Percentiles rank a stretch among this genome's conserved stretches.
Conservation (phyloP, 2,329 filamentous ascomycete species). For the Rhinocladiella mackenziei region DNA sequence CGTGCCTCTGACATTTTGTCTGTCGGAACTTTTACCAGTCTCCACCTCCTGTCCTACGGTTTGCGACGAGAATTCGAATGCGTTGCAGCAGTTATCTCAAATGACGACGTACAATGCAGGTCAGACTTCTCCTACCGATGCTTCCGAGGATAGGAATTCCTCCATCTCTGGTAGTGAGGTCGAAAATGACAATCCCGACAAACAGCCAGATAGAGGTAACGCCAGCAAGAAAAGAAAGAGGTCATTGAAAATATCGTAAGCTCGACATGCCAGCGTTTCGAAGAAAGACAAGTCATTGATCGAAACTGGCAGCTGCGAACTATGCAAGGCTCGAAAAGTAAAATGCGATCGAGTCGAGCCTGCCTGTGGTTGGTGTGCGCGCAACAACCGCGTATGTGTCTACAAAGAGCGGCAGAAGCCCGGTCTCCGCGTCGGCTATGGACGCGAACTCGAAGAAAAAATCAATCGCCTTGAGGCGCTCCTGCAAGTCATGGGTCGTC, state of each 20-base stretch:
- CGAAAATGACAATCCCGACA: constrained; percentile 21
- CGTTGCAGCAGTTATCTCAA: constrained; percentile 1
- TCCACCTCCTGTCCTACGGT: constrained; percentile 3
- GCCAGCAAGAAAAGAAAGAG: constrained; percentile 53
- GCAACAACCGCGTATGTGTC: constrained; percentile 63
- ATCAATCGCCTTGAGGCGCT: constrained; percentile 51
- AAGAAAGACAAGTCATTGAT: constrained; percentile 2
- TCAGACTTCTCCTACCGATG: constrained; percentile 19
- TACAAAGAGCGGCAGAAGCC: constrained; percentile 70
- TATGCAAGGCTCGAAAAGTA: constrained; percentile 42
- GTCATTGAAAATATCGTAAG: constrained; percentile 36
- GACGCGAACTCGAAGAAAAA: constrained; percentile 57
- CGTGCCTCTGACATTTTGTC: constrained; percentile 4
- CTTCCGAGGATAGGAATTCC: constrained; percentile 22
- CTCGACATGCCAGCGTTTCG: neutral
- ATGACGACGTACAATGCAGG: constrained; percentile 18
- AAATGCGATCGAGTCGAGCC: constrained; percentile 50
- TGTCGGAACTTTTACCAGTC: constrained; percentile 2
- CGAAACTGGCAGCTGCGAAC: constrained; percentile 36
- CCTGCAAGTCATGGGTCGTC: constrained; percentile 25
- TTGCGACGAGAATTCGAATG: neutral
- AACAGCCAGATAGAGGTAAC: constrained; percentile 9
- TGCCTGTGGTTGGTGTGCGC: constrained; percentile 65
- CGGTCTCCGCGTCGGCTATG: constrained; percentile 59
- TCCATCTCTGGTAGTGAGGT: constrained; percentile 21